Base-by-base conservation (phyloP, 805 yeast species). In the Blastobotrys peoriensis region DNA sequence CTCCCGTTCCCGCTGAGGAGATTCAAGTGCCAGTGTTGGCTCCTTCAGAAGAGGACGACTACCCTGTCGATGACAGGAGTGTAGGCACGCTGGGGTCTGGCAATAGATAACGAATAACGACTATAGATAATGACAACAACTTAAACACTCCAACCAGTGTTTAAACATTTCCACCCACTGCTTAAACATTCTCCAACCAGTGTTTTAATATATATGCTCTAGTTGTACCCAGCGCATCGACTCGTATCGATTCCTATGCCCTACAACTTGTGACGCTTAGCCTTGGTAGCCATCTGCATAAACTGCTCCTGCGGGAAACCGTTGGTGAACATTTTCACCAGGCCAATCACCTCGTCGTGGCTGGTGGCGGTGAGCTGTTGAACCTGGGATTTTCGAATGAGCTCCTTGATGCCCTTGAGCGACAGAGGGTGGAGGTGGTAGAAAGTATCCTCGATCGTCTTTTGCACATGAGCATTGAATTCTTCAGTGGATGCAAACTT, bases 231-330 rank as follows among this genome's bases (percentile, higher is more conserved):
- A n/a, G n/a, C n/a, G n/a, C n/a, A n/a, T n/a, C n/a, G n/a, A n/a
- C n/a, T n/a, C n/a, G n/a, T n/a, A n/a, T n/a, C n/a, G n/a, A n/a
- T n/a, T n/a, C n/a, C n/a, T n/a, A n/a, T n/a, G n/a, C n/a, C 25
- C 61, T 62, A 81, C 51, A 82, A 57, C 65, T 84, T 84, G 59
- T 83, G 88, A 57, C 73, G 74, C 41, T 78, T 69, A 45, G 72
- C 67, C 59, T 76, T 80, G 39, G 62, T 61, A 33, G 78, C 70
- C 56, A 86, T 61, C 54, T 71, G 70, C 30, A 63, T 63, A 60
- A 86, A 86, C 40, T 87, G 75, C 45, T 63, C 52, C 61, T 84
- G 93, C 0, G 96, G 95, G 46, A 74, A 70, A 34, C 91, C 89
- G 41, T 72, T 67, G 34, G 81, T 66, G 84, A 93, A 87, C 56